Base-by-base conservation (phyloP, 2,329 filamentous ascomycete species). In the Epichloe bromicola region DNA sequence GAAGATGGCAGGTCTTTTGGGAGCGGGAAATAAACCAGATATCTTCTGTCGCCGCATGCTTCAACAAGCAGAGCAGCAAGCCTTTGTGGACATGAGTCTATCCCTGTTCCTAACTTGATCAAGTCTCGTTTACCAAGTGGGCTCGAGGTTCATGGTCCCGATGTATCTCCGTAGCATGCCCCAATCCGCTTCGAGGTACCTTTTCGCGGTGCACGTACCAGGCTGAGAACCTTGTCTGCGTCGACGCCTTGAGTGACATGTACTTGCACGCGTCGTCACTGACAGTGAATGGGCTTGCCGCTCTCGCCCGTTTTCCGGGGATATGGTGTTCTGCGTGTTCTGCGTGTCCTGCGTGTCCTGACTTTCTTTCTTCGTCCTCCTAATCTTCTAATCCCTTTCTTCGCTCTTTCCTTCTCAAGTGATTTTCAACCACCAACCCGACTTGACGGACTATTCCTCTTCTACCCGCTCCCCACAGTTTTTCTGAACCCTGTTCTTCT, bases 401-500 rank as follows among this genome's bases (percentile, higher is more conserved):
- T 30, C 14, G 19, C 20, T 49, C 52, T 30, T 46, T 50, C 38
- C 50, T 48, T 34, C 23, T 30, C 34, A 12, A 42, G 11, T 41
- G 43, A 49, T 46, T 20, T 46, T 33, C 14, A 38, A 37, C 37
- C 38, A 20, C 12, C 19, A 46, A 41, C 36, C 51, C 39, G 48
- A 44, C 48, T 19, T n/a, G 20, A 33, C 48, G 36, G 46, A 41
- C 48, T 46, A 19, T 51, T 46, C 42, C 48, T 46, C 30, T 48
- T 37, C 43, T 49, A 42, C 49, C 49, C 53, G 50, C 51, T 38
- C 52, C 52, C 54, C 52, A 52, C 54, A 54, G 52, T 56, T 55
- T 56, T 55, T 48, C 46, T 48, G 40, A 51, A 49, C 45, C 52
- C 49, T 53, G 52, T 46, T 50, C 48, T 54, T 44, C 51, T 51